phyloP scores from a whole-genome alignment of 1,139 yeast species.

The Candida neerlandica region DNA sequence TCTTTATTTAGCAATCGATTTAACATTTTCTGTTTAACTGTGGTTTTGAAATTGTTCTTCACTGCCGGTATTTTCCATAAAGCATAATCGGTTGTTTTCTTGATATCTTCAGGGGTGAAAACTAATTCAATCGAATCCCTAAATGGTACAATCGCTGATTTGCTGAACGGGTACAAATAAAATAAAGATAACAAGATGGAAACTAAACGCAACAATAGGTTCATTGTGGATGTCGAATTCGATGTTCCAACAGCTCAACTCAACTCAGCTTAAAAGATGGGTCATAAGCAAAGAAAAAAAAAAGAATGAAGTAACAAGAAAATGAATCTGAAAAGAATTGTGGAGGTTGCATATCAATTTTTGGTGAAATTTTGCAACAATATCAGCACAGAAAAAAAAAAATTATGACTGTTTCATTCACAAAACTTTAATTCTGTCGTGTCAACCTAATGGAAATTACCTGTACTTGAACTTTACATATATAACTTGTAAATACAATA shows the following conservation, averaged over 20 bases:
- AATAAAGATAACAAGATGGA: background rate
- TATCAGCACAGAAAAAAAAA: background rate
- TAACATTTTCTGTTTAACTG: slow-evolving; percentile 37
- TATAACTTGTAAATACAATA: no score
- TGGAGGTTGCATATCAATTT: background rate
- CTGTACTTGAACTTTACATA: no score
- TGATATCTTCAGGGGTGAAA: slow-evolving; percentile 27
- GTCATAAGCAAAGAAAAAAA: background rate
- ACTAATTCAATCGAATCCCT: slow-evolving; percentile 26
- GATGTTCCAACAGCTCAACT: background rate
- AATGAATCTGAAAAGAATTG: background rate
- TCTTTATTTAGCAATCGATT: slow-evolving; percentile 18
- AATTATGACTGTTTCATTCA: no score
- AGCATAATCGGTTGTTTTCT: slow-evolving; percentile 25
- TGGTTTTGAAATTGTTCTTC: slow-evolving; percentile 27
- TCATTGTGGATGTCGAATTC: background rate
- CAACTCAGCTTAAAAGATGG: no score
- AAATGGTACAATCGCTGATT: slow-evolving; percentile 12
- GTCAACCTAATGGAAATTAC: no score
- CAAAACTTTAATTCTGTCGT: no score
- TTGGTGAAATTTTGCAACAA: background rate
- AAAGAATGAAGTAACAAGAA: background rate
- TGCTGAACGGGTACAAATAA: background rate
- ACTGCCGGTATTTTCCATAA: slow-evolving; percentile 24
- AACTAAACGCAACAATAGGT: background rate